Conservation (phyloP, 2,329 filamentous ascomycete species). For the Capronia epimyces region DNA sequence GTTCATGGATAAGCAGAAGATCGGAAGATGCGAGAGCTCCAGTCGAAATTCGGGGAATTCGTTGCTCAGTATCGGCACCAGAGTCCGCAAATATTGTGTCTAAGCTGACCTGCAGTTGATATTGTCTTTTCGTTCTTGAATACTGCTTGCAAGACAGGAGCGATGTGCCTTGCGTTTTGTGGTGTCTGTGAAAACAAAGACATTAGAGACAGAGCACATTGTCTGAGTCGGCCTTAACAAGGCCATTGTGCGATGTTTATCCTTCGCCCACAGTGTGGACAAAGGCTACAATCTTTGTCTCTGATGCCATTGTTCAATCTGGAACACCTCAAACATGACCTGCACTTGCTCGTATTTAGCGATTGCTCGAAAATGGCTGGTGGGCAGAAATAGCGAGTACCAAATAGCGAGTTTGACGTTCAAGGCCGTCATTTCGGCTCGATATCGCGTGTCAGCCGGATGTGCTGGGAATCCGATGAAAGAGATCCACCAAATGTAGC, state of each 20-base stretch:
- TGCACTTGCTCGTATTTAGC: too few species aligned
- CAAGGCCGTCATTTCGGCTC: too few species aligned
- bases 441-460: too few species aligned
- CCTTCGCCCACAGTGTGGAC: background rate
- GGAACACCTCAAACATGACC: background rate
- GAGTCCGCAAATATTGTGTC: too few species aligned
- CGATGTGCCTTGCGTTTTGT: background rate
- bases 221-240: background rate
- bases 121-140: too few species aligned
- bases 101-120: too few species aligned
- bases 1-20: background rate
- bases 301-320: slow-evolving; percentile 1
- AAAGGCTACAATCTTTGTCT: background rate
- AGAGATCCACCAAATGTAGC: too few species aligned
- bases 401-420: too few species aligned
- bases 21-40: background rate
- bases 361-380: too few species aligned
- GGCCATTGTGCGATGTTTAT: slow-evolving; percentile 11
- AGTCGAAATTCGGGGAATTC: background rate
- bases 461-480: too few species aligned
- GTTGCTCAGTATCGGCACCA: background rate
- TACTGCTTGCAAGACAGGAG: background rate
- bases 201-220: slow-evolving; percentile 7
- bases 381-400: too few species aligned
- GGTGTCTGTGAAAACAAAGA: slow-evolving; percentile 5